Evolutionary conservation across 306 rosid genomes (phyloP).

Genomic region (Geum urbanum): DNA sequence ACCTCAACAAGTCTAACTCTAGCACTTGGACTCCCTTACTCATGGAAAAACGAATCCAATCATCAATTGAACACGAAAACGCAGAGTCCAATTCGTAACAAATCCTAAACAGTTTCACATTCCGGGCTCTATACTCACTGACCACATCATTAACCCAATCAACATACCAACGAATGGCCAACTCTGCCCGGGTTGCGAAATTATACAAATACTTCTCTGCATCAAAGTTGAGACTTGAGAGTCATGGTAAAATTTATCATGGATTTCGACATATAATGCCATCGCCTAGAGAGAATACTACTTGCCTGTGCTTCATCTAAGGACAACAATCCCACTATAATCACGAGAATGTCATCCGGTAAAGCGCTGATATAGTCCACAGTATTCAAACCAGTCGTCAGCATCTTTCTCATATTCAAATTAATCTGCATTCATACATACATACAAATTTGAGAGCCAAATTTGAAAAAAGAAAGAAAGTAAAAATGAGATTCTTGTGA

Average conservation of each 20-base stretch:
- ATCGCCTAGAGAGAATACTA: conserved; percentile 9
- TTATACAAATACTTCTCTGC: background rate
- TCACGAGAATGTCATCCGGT: background rate
- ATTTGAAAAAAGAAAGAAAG: no score
- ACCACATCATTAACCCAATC: background rate
- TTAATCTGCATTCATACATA: conserved; percentile 1
- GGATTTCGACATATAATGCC: background rate
- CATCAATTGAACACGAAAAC: background rate
- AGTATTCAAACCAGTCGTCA: background rate
- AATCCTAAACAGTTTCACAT: background rate
- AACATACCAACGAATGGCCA: background rate
- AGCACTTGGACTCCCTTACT: conserved; percentile 12
- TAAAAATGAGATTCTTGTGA: background rate
- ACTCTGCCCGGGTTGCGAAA: background rate
- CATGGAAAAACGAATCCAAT: conserved; percentile 12
- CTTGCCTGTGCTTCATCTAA: conserved; percentile 9
- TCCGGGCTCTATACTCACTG: background rate
- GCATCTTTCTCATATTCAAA: conserved; percentile 2
- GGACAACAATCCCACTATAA: background rate
- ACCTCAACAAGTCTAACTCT: conserved; percentile 11
- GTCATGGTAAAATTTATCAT: background rate
- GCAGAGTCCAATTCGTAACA: conserved; percentile 1
- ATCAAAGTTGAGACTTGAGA: conserved; percentile 18
- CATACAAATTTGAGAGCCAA: background rate
- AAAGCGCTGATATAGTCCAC: conserved; percentile 4